Percentiles rank a stretch among this genome's conserved stretches.
phyloP scores from a whole-genome alignment of 352 stramenopile genomes.

The Pythium brachiatum region DNA sequence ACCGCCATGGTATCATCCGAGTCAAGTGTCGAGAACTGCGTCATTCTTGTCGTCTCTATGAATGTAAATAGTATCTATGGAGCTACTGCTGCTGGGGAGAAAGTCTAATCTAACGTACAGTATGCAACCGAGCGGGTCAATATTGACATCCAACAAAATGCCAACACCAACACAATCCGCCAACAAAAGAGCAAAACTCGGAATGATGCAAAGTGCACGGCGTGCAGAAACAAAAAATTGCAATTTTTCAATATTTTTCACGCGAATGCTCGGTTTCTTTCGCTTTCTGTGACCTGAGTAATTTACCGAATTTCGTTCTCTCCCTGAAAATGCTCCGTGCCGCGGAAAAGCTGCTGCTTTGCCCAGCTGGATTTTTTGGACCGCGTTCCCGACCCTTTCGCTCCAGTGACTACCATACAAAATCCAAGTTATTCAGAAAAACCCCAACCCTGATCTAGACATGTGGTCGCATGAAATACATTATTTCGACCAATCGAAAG shows the following conservation, averaged over 20 bases:
- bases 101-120: constrained; percentile 14
- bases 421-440: background rate
- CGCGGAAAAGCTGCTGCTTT: constrained; percentile 10
- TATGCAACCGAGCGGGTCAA: constrained; percentile 9
- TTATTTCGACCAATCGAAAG: constrained; percentile 23
- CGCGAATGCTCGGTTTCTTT: constrained; percentile 9
- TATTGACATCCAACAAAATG: constrained; percentile 14
- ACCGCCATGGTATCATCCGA: constrained; percentile 5
- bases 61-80: constrained; percentile 14
- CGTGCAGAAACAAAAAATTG: constrained; percentile 10
- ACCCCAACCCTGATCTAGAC: constrained; percentile 18
- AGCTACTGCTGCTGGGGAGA: background rate
- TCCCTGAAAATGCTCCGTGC: background rate
- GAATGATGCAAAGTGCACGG: constrained; percentile 12
- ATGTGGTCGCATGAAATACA: constrained; percentile 9
- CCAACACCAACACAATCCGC: background rate
- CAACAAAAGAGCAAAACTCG: constrained; percentile 21
- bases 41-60: constrained; percentile 10
- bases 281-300: constrained; percentile 3
- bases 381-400: constrained; percentile 16
- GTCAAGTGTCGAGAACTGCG: constrained; percentile 14
- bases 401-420: constrained; percentile 27
- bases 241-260: constrained; percentile 5
- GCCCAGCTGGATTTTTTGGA: constrained; percentile 20
- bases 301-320: constrained; percentile 10